A percentile compares a stretch with the other conserved stretches of the same genome.
These are phyloP conservation scores for Incumbomyces delicatus DNA, from an alignment of 2,329 filamentous ascomycete species.

Conservation along the genomic window DNA sequence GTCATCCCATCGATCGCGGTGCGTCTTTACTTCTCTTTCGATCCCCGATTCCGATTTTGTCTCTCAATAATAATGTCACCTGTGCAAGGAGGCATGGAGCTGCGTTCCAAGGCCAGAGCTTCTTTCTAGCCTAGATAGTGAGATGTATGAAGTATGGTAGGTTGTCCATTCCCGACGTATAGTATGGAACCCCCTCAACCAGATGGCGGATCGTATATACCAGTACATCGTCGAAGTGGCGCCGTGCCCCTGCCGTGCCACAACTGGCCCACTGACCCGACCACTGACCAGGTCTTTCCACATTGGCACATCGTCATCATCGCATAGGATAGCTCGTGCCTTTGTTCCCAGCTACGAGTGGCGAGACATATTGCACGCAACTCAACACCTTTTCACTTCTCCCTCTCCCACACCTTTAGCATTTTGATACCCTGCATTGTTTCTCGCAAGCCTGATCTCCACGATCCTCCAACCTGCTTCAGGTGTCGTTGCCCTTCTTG, in stretches of 20 bases:
- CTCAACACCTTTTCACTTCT: neutral
- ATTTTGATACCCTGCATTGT: neutral
- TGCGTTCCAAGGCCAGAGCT: too few species aligned
- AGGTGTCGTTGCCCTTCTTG: too few species aligned
- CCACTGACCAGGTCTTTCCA: too few species aligned
- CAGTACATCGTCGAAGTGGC: neutral
- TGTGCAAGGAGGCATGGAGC: too few species aligned
- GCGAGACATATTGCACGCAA: neutral
- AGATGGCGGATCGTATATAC: too few species aligned
- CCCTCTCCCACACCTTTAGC: neutral
- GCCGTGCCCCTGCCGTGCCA: slow-evolving; percentile 3
- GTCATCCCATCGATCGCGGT: neutral
- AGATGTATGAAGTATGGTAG: too few species aligned
- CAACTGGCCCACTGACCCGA: neutral
- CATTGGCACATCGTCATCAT: slow-evolving; percentile 2
- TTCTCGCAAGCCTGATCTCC: neutral
- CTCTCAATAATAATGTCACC: too few species aligned
- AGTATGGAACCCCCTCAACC: too few species aligned
- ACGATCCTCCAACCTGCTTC: neutral
- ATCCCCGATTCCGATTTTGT: too few species aligned
- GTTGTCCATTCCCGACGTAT: too few species aligned
- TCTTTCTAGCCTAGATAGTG: too few species aligned
- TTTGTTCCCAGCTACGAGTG: neutral
- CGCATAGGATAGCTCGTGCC: neutral
- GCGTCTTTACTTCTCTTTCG: too few species aligned